These are phyloP conservation scores for Naganishia cerealis DNA, from an alignment of 1,284 basidiomycete species.

Conservation along the genomic window DNA sequence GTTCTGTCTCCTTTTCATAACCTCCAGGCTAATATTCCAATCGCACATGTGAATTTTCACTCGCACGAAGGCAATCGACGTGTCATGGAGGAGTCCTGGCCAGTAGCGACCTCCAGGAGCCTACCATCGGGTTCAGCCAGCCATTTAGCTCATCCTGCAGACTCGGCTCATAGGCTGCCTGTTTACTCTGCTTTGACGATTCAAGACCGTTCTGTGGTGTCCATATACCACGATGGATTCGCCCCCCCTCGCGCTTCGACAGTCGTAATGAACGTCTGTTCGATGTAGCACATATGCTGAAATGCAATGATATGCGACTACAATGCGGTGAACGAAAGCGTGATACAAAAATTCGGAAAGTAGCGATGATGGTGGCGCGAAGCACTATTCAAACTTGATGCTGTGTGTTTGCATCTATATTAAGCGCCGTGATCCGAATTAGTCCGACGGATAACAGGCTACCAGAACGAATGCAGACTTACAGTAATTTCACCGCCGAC, in stretches of 20 bases:
- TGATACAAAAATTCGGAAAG: background rate
- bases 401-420: constrained; percentile 73
- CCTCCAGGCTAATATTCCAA: too few species aligned
- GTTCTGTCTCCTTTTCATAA: too few species aligned
- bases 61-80: too few species aligned
- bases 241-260: background rate
- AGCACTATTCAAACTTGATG: constrained; percentile 69
- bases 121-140: too few species aligned
- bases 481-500: constrained; percentile 88
- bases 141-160: too few species aligned
- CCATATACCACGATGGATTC: too few species aligned
- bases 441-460: constrained; percentile 17
- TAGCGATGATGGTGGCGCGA: background rate
- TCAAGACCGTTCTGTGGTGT: too few species aligned
- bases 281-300: background rate
- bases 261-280: background rate
- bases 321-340: background rate
- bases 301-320: background rate
- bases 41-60: too few species aligned
- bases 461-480: constrained; percentile 43
- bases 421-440: constrained; percentile 31
- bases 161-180: too few species aligned
- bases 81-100: too few species aligned
- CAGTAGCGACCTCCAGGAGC: too few species aligned
- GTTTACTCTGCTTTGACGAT: too few species aligned